These are phyloP conservation scores for Alternaria dauci DNA, from an alignment of 2,329 filamentous ascomycete species.

Conservation along the genomic window DNA sequence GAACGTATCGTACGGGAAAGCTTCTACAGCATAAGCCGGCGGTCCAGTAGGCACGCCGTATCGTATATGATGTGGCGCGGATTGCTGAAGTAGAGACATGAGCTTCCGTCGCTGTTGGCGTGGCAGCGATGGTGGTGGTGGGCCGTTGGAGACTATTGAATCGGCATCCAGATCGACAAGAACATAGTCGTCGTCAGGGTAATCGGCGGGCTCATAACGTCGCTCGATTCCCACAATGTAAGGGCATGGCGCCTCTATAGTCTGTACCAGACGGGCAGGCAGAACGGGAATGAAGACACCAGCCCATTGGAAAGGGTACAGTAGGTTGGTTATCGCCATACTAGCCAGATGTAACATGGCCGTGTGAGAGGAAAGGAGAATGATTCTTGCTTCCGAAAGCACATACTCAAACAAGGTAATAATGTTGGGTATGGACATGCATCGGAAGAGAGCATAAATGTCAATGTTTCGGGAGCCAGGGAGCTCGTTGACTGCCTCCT, in stretches of 20 bases:
- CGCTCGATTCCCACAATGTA: conserved; percentile 97
- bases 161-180: conserved; percentile 93
- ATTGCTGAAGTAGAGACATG: conserved; percentile 83
- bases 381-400: conserved; percentile 91
- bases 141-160: conserved; percentile 82
- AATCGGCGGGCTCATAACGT: conserved; percentile 82
- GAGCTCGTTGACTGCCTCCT: conserved; percentile 91
- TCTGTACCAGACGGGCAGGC: conserved; percentile 85
- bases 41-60: conserved; percentile 89
- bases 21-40: conserved; percentile 90
- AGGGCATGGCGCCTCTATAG: conserved; percentile 91
- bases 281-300: conserved; percentile 94
- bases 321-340: conserved; percentile 81
- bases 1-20: conserved; percentile 89
- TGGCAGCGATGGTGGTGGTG: conserved; percentile 79
- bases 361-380: conserved; percentile 93
- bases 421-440: conserved; percentile 89
- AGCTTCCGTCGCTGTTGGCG: conserved; percentile 91
- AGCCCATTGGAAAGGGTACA: conserved; percentile 92
- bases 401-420: conserved; percentile 93
- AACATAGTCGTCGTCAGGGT: conserved; percentile 95
- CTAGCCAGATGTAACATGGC: conserved; percentile 95
- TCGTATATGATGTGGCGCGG: conserved; percentile 86
- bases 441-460: conserved; percentile 90
- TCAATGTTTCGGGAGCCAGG: conserved; percentile 92